Base-by-base conservation (phyloP, 306 rosid genomes). In the Aeschynomene evenia region DNA sequence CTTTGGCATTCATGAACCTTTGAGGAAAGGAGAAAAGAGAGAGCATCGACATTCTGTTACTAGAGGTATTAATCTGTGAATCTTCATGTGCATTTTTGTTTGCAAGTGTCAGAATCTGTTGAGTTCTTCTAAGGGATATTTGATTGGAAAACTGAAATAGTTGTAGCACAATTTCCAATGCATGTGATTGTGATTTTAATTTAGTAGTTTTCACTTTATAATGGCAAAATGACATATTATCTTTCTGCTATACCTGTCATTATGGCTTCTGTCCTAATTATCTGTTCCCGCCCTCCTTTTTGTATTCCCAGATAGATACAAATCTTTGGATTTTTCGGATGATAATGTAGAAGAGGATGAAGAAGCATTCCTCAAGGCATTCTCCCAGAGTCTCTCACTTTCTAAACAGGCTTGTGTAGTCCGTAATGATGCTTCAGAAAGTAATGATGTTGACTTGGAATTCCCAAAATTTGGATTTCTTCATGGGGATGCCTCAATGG, bases 341-440 rank as follows among this genome's bases (percentile, higher is more conserved):
- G 86, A 85, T 84, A 75, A 82, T 21, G 89, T 88, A 75, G 98
- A 94, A 87, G 98, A 94, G 74, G 98, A 94, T 67, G 98, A 94
- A 80, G 98, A 90, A 83, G 88, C 79, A 20, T 90, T 88, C 53
- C 79, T 94, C 43, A 89, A 77, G 79, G 82, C 86, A 11, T 82
- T 79, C 40, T 69, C 85, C 68, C 83, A 80, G 39, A 77, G 63
- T 65, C 60, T 82, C 64, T 77, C 85, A 48, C 74, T 68, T 68
- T 33, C 73, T 65, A 78, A 87, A 74, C 88, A 78, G 63, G 81
- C 72, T 39, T 71, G 63, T 75, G 48, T 23, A 50, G 73, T 68
- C 48, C 70, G 70, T 74, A 70, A 75, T 74, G 87, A 71, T 42
- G 63, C 39, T 16, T 79, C 87, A 77, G 80, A 74, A 52, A 77